Evolutionary conservation across 2,329 filamentous ascomycete species (phyloP).

Genomic region (Ophiocordyceps camponoti-floridani): DNA sequence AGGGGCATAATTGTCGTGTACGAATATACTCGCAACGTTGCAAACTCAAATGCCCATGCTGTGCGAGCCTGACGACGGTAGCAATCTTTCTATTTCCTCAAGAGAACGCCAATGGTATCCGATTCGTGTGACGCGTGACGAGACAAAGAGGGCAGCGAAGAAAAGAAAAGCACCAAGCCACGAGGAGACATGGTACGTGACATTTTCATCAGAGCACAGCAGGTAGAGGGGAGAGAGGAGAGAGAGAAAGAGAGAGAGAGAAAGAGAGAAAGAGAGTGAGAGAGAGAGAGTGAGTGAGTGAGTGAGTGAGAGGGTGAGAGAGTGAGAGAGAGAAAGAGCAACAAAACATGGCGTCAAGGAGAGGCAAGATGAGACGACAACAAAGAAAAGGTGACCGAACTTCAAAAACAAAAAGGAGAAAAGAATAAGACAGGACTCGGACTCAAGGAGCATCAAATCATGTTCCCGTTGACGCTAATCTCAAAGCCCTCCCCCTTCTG

Average conservation of each 20-base stretch:
- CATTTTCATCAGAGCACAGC: background rate
- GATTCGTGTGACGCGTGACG: background rate
- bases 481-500: slow-evolving; percentile 73
- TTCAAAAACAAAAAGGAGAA: background rate
- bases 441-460: slow-evolving; percentile 31
- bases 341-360: too few species aligned
- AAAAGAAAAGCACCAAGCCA: background rate
- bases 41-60: too few species aligned
- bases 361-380: too few species aligned
- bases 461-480: slow-evolving; percentile 64
- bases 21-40: background rate
- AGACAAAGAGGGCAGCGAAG: background rate
- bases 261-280: background rate
- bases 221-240: background rate
- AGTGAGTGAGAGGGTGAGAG: too few species aligned
- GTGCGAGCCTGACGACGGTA: too few species aligned
- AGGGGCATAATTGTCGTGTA: background rate
- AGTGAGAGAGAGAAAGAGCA: too few species aligned
- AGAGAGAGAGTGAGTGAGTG: too few species aligned
- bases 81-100: background rate
- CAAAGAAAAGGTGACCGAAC: background rate
- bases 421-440: too few species aligned
- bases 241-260: background rate
- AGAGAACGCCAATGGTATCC: background rate
- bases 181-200: background rate